Evolutionary conservation across 306 rosid genomes (phyloP), one percentile per base, ranked within the genome.

Genomic region (Echinosophora koreensis): DNA sequence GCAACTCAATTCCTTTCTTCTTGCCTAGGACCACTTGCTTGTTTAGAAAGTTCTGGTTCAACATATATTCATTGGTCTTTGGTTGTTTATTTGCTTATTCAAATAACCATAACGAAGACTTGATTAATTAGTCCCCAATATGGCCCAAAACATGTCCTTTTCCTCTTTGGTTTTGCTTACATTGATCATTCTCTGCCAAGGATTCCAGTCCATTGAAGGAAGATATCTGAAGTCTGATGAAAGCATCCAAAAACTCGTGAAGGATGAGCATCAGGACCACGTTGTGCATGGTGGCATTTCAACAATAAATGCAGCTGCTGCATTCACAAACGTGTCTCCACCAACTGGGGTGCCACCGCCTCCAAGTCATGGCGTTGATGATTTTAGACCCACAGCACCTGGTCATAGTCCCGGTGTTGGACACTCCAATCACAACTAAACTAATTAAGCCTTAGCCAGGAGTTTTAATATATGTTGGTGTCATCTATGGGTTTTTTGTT

Each of bases 351-450:
- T 42, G 30, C 68, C 74, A 2, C 86, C 87, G 4, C 39, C 81
- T 4, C 77, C 79, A 0, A 74, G 74, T 41, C 90, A 16, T 2
- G 85, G 51, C 3, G 16, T 80, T 11, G 55, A 14, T 16, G 83
- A 77, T 66, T 89, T 88, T 76, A 70, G 97, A 42, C 95, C 97
- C 54, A 92, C 97, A 0, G 38, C 73, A 30, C 94, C 97, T 1
- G 94, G 97, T n/a, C 93, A 92, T 70, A 92, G 97, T 76, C 97
- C 97, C 2, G 93, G 95, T 6, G 88, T 79, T 14, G 95, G 97
- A 38, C 92, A 89, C 70, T 62, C 86, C 60, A 2, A 52, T 73
- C 84, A 91, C 63, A 84, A 86, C 75, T 91, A 82, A 75, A 30
- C 6, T 16, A 54, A 37, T 5, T 35, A 35, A 5, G 22, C 2